A percentile compares a stretch with the other conserved stretches of the same genome.
These are phyloP conservation scores for Cryptococcus sp. DNA, from an alignment of 1,284 basidiomycete species.

Conservation along the genomic window DNA sequence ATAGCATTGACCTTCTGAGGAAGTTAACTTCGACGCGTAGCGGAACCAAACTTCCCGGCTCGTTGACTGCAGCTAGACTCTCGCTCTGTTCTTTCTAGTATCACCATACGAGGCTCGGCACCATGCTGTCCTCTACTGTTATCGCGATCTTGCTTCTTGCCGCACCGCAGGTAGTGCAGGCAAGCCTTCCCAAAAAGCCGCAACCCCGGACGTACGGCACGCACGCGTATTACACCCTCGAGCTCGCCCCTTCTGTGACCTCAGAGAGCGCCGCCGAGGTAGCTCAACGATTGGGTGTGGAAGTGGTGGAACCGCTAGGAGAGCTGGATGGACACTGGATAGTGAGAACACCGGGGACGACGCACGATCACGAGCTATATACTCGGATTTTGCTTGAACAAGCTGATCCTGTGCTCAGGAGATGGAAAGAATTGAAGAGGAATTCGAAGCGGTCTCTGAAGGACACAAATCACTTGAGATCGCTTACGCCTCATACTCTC, in stretches of 20 bases:
- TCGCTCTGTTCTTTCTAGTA: no score
- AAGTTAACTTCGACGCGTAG: no score
- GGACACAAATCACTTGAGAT: conserved; percentile 14
- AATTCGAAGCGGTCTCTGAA: conserved; percentile 8
- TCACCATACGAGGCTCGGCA: neutral
- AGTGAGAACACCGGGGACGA: conserved; percentile 55
- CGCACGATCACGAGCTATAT: conserved; percentile 13
- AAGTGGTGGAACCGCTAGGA: conserved; percentile 83
- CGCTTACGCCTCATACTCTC: conserved; percentile 16
- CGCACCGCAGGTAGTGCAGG: conserved; percentile 6
- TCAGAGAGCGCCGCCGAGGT: conserved; percentile 50
- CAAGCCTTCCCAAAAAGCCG: conserved; percentile 15
- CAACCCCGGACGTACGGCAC: conserved; percentile 57
- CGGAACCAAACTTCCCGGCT: no score
- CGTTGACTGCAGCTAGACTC: no score
- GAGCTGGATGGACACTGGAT: conserved; percentile 81
- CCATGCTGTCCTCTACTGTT: conserved; percentile 10
- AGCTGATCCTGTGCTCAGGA: conserved; percentile 30
- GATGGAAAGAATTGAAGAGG: conserved; percentile 14
- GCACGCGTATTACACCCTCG: conserved; percentile 64
- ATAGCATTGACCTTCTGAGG: no score
- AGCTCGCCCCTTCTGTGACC: conserved; percentile 54
- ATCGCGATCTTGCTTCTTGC: conserved; percentile 17
- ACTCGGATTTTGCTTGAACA: conserved; percentile 5
- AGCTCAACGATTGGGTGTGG: conserved; percentile 64